Evolutionary conservation across 345 rosid species (phyloP).

Genomic region (Pelargonium nanum): DNA sequence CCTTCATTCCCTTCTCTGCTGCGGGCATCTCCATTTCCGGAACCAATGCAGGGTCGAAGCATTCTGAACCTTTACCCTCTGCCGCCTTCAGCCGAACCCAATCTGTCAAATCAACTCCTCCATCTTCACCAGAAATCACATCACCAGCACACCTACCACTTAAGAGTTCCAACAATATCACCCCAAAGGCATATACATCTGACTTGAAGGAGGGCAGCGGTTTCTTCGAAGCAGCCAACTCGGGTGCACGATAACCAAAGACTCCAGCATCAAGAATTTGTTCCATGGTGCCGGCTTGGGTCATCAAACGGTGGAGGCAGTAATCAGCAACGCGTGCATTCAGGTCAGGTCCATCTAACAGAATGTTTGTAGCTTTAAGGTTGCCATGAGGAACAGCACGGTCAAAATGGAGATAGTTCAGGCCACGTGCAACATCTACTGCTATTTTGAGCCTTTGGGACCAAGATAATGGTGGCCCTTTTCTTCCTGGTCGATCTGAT

Average conservation of each 20-base stretch:
- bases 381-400: conserved; percentile 96
- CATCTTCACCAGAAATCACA: conserved; percentile 69
- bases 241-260: conserved; percentile 88
- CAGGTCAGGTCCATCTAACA: conserved; percentile 82
- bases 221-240: conserved; percentile 79
- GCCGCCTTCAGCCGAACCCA: conserved; percentile 64
- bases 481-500: conserved; percentile 91
- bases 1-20: conserved; percentile 80
- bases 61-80: conserved; percentile 59
- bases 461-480: conserved; percentile 79
- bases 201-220: conserved; percentile 90
- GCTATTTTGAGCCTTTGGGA: conserved; percentile 74
- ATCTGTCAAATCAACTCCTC: conserved; percentile 70
- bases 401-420: conserved; percentile 94
- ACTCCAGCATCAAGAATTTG: conserved; percentile 94
- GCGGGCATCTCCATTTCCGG: conserved; percentile 43
- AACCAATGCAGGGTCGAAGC: conserved; percentile 55
- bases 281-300: conserved; percentile 85
- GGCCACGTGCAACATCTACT: conserved; percentile 97
- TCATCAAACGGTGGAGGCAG: conserved; percentile 94
- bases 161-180: conserved; percentile 64
- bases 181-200: conserved; percentile 92
- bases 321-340: conserved; percentile 92
- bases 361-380: conserved; percentile 76
- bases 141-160: conserved; percentile 94